phyloP scores from a whole-genome alignment of 1,139 yeast species.

The Geotrichum carabidarum region DNA sequence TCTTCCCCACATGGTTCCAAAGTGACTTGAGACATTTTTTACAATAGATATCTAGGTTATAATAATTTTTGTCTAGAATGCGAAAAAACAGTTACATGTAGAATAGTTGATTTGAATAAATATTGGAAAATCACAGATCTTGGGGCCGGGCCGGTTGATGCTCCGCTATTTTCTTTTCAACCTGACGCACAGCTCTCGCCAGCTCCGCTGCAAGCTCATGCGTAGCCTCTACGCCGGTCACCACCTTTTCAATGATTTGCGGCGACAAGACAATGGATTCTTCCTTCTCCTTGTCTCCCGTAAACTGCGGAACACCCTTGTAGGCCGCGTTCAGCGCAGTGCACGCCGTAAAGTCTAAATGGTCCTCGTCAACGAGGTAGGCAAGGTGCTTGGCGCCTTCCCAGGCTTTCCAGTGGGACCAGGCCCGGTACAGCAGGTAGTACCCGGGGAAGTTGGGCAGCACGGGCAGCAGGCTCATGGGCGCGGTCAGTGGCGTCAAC shows the following conservation, averaged over 20 bases:
- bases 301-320: background rate
- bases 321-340: conserved; percentile 24
- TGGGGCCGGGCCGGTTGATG: no score
- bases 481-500: conserved; percentile 72
- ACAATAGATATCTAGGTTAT: no score
- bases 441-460: conserved; percentile 92
- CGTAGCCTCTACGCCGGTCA: conserved; percentile 24
- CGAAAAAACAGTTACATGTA: no score
- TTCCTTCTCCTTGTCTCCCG: background rate
- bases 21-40: conserved; percentile 8
- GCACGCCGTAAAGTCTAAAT: conserved; percentile 24
- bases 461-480: conserved; percentile 74
- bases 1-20: conserved; percentile 54
- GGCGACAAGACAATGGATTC: conserved; percentile 20
- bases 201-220: conserved; percentile 30
- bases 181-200: conserved; percentile 29
- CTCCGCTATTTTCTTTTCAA: conserved; percentile 20
- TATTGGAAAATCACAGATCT: no score
- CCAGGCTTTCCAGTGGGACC: conserved; percentile 77
- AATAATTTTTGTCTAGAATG: background rate
- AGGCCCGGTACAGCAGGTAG: conserved; percentile 72
- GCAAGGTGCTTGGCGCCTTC: conserved; percentile 67
- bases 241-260: conserved; percentile 26
- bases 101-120: no score
- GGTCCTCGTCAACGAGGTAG: conserved; percentile 42